Base-by-base conservation (phyloP, 169 alveolate genomes). In the Plasmodium blacklocki region DNA sequence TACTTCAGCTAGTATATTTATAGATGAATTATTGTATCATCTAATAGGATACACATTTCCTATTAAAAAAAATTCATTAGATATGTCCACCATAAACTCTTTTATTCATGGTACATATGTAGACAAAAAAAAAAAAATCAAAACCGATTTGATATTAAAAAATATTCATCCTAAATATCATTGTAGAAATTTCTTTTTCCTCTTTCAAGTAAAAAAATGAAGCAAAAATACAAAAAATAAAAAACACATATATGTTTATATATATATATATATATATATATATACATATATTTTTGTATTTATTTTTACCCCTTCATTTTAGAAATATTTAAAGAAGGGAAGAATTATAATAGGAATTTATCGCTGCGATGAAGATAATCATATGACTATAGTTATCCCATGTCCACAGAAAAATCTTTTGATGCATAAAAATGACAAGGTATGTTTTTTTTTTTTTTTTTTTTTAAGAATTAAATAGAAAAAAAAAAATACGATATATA, bases 321-420 rank as follows among this genome's bases (percentile, higher is more conserved):
- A 83, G 92, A 72, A 63, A n/a, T 86, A 60, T 64, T 70, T 86
- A 4, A 70, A 47, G 56, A 71, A 56, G 71, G 92, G 92, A 14
- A 43, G 72, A 23, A 86, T 86, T 12, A 45, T 86, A 32, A 86
- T 86, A 15, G 92, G 92, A 23, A 50, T 86, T 86, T 86, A 86
- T 39, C 60, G 92, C n/a, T 39, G 56, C 62, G 62, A 72, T 56
- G 52, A 72, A 43, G 92, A 86, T 19, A 86, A 86, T 23, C 47
- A 86, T 73, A 86, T 86, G 92, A 70, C 47, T 63, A 71, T 86
- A 18, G 92, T 86, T 18, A 86, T 86, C 29, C 92, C 92, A n/a
- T 86, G 92, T 54, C 92, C 92, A 2, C 88, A 86, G 52, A 73
- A 73, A 45, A 23, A 59, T 63, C 73, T 86, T 52, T 59, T 86